Evolutionary conservation across 2,329 filamentous ascomycete genomes (phyloP).

Genomic region (Xylariales sp.): DNA sequence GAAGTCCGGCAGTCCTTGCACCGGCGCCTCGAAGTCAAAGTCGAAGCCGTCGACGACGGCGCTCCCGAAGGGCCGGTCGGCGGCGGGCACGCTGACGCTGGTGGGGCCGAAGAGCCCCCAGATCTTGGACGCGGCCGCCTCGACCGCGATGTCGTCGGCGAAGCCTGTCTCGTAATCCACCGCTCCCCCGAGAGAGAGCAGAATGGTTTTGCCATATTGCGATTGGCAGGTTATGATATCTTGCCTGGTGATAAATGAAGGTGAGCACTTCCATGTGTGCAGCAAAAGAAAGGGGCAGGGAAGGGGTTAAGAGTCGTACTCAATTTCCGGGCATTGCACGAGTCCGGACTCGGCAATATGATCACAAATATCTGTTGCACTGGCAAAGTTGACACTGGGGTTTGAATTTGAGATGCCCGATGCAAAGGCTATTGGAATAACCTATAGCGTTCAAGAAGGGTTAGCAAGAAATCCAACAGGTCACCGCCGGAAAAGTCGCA

Average conservation of each 20-base stretch:
- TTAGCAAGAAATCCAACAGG: not conserved
- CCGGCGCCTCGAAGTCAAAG: slow-evolving; percentile 65
- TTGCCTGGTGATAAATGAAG: slow-evolving; percentile 21
- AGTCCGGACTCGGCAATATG: slow-evolving; percentile 53
- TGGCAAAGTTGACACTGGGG: slow-evolving; percentile 59
- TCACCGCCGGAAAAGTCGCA: not conserved
- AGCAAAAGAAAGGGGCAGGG: not conserved
- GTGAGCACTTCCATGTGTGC: slow-evolving; percentile 4
- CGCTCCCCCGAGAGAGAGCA: slow-evolving; percentile 68
- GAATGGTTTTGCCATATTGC: slow-evolving; percentile 61
- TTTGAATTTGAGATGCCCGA: slow-evolving; percentile 47
- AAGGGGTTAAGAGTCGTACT: slow-evolving; percentile 38
- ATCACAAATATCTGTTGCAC: slow-evolving; percentile 57
- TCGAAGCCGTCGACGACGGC: slow-evolving; percentile 71
- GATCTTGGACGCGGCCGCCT: slow-evolving; percentile 53
- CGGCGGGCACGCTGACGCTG: slow-evolving; percentile 33
- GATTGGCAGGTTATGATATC: slow-evolving; percentile 59
- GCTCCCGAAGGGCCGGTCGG: slow-evolving; percentile 61
- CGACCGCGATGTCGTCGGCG: slow-evolving; percentile 44
- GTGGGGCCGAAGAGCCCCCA: slow-evolving; percentile 72
- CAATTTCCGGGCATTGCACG: slow-evolving; percentile 60
- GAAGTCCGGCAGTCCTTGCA: slow-evolving; percentile 58
- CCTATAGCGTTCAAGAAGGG: slow-evolving; percentile 31
- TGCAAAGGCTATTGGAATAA: slow-evolving; percentile 63
- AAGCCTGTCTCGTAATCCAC: slow-evolving; percentile 69